A percentile compares a stretch with the other conserved stretches of the same genome.
These are phyloP conservation scores for Arthrobotrys megalospora DNA, from an alignment of 2,329 filamentous ascomycete genomes.

Conservation along the genomic window DNA sequence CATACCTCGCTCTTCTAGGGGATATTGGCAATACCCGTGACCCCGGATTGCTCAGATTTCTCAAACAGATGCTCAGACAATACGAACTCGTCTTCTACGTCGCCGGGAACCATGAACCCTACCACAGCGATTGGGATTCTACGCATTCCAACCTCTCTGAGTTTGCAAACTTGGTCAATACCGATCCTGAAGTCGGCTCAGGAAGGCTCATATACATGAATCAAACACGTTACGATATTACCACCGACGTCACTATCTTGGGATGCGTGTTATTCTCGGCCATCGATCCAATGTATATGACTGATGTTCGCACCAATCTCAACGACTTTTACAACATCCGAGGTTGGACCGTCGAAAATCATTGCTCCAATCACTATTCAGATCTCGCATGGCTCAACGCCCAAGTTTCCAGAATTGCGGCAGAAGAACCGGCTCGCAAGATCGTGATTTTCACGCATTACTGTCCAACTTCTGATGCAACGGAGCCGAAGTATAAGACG, in stretches of 20 bases:
- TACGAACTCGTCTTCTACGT: constrained; percentile 72
- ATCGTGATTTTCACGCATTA: constrained; percentile 64
- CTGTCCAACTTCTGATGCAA: constrained; percentile 62
- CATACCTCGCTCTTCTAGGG: constrained; percentile 73
- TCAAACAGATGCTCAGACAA: constrained; percentile 69
- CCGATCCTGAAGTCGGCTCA: constrained; percentile 53
- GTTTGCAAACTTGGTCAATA: constrained; percentile 43
- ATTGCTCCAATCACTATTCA: constrained; percentile 62
- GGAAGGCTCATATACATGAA: constrained; percentile 68
- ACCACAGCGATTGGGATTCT: constrained; percentile 62
- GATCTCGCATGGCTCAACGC: constrained; percentile 65
- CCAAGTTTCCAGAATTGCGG: constrained; percentile 46
- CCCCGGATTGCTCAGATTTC: constrained; percentile 69
- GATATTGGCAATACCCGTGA: constrained; percentile 72
- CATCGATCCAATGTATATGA: constrained; percentile 67
- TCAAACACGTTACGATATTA: constrained; percentile 67
- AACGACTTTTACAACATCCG: constrained; percentile 72
- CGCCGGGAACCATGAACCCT: constrained; percentile 74
- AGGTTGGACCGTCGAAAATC: constrained; percentile 63
- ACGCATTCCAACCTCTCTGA: constrained; percentile 61
- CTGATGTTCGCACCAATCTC: constrained; percentile 68
- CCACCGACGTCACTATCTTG: constrained; percentile 67
- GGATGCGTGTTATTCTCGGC: constrained; percentile 72
- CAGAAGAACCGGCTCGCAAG: constrained; percentile 13
- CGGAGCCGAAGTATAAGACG: constrained; percentile 58